Percentiles rank a stretch among this genome's conserved stretches.
These are phyloP conservation scores for Chloris gayana DNA, from an alignment of 176 grass and related monocot genomes.

Conservation along the genomic window DNA sequence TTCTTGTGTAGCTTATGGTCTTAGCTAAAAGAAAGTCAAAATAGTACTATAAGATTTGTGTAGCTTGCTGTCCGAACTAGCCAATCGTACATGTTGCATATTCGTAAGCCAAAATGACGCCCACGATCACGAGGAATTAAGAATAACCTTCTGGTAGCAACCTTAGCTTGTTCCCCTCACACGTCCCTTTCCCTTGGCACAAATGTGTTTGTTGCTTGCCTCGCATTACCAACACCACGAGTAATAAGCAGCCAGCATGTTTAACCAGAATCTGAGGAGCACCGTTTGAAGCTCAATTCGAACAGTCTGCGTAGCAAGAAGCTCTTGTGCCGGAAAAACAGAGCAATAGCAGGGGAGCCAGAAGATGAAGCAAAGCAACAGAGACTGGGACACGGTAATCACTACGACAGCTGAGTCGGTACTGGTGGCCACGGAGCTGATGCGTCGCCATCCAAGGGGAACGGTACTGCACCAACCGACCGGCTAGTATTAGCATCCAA, in stretches of 20 bases:
- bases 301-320: neutral
- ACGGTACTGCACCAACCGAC: slow-evolving; percentile 22
- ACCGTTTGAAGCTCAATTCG: neutral
- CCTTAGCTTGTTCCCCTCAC: neutral
- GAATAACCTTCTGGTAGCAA: slow-evolving; percentile 1
- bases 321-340: neutral
- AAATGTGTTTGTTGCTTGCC: neutral
- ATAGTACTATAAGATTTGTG: slow-evolving; percentile 9
- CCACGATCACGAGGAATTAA: slow-evolving; percentile 25
- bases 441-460: slow-evolving; percentile 8
- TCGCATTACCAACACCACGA: neutral
- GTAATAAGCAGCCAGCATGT: neutral
- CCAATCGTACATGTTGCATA: slow-evolving; percentile 17
- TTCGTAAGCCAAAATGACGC: slow-evolving; percentile 12
- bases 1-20: slow-evolving; percentile 4
- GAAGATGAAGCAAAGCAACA: neutral
- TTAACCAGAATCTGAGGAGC: too few relatives aligned
- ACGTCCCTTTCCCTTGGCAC: slow-evolving; percentile 24
- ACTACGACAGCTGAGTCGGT: neutral
- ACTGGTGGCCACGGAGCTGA: slow-evolving; percentile 11
- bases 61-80: slow-evolving; percentile 18
- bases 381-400: neutral
- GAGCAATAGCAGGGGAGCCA: neutral
- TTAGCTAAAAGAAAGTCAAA: slow-evolving; percentile 24
- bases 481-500: neutral